These are phyloP conservation scores for Ettlia oleoabundans DNA, from an alignment of 139 green algal species.

Conservation along the genomic window DNA sequence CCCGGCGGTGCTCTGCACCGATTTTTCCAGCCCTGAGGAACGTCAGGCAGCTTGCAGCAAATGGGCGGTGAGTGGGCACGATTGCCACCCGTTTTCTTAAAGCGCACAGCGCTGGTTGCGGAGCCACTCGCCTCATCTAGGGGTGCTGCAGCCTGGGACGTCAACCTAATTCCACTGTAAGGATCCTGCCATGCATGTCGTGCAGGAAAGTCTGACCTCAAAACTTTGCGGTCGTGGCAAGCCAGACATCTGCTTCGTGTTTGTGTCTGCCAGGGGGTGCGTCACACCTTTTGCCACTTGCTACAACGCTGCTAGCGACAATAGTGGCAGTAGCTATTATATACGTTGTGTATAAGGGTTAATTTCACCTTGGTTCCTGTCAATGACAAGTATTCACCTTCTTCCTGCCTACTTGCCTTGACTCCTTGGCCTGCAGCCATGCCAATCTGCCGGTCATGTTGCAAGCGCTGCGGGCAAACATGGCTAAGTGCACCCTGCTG, in stretches of 20 bases:
- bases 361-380: too few species aligned
- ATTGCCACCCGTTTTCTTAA: not conserved
- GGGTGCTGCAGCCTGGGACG: too few species aligned
- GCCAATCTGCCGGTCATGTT: slow-evolving; percentile 23
- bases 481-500: slow-evolving; percentile 13
- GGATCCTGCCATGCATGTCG: too few species aligned
- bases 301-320: too few species aligned
- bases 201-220: not conserved
- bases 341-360: too few species aligned
- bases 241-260: slow-evolving; percentile 29
- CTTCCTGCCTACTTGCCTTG: too few species aligned
- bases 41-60: not conserved
- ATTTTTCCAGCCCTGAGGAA: slow-evolving; percentile 2
- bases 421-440: not conserved
- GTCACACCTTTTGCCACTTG: not conserved
- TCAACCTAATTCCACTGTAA: too few species aligned
- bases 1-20: slow-evolving; percentile 15
- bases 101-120: not conserved
- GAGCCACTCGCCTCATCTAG: too few species aligned
- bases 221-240: slow-evolving; percentile 13
- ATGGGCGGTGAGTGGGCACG: slow-evolving; percentile 16
- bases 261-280: slow-evolving; percentile 6
- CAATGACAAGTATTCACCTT: too few species aligned
- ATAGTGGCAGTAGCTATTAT: too few species aligned
- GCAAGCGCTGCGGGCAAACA: not conserved